These are phyloP conservation scores for Boletellus deceptivus DNA, from an alignment of 1,284 basidiomycete genomes.

Conservation along the genomic window DNA sequence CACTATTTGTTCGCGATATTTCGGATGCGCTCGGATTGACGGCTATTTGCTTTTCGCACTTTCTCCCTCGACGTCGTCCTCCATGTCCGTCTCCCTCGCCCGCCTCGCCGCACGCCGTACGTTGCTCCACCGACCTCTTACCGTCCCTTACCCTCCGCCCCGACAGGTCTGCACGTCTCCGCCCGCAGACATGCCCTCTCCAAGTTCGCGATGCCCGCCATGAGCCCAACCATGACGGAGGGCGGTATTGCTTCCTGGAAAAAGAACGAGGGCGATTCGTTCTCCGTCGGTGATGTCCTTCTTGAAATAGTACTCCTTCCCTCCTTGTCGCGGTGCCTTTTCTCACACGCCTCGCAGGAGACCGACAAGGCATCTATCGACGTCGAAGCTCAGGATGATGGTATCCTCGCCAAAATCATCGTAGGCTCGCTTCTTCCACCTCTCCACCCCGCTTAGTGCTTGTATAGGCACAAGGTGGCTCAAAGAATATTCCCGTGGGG, in stretches of 20 bases:
- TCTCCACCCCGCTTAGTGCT: background rate
- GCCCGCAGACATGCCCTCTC: constrained; percentile 75
- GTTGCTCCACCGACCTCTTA: constrained; percentile 19
- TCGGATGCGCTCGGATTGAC: constrained; percentile 26
- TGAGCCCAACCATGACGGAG: constrained; percentile 99
- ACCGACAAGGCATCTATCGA: constrained; percentile 99
- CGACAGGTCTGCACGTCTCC: constrained; percentile 79
- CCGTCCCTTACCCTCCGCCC: background rate
- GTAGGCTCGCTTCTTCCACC: constrained; percentile 37
- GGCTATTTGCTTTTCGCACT: constrained; percentile 17
- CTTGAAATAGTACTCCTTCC: constrained; percentile 79
- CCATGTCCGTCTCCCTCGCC: constrained; percentile 60
- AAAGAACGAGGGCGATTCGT: constrained; percentile 92
- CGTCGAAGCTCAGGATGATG: constrained; percentile 97
- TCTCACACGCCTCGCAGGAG: constrained; percentile 58
- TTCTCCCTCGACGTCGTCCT: background rate
- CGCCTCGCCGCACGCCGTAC: constrained; percentile 69
- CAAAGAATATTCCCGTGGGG: constrained; percentile 87
- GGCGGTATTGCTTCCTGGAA: constrained; percentile 98
- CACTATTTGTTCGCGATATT: no score
- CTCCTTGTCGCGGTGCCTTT: background rate
- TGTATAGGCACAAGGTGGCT: constrained; percentile 71
- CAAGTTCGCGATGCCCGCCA: constrained; percentile 97
- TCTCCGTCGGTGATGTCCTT: constrained; percentile 87
- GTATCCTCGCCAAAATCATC: constrained; percentile 90